Evolutionary conservation across 169 alveolate species (phyloP), one percentile per base, ranked within the genome.

Genomic region (Cyclospora cayetanensis): DNA sequence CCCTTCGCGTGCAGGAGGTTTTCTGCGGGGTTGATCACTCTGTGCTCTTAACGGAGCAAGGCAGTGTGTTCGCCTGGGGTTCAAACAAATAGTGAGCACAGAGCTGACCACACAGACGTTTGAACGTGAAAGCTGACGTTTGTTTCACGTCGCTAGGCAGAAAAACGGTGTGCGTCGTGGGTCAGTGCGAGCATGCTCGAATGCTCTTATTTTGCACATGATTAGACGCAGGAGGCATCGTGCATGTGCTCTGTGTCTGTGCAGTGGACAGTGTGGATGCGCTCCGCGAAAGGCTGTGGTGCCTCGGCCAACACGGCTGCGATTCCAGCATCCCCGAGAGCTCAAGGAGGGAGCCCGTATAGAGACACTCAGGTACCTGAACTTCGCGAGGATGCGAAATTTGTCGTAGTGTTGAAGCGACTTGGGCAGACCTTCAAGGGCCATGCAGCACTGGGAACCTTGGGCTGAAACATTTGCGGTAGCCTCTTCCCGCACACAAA

Each of bases 51-150:
- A 50, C 52, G 29, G 74, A 20, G 1, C 42, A 66, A n/a, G 86
- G 86, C n/a, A 34, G 37, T 27, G 93, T 88, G 37, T 88, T 72
- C 88, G 68, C 93, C 53, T 88, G 93, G 93, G 93, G 93, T 4
- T 66, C 88, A 3, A 87, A 87, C 22, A 22, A 12, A 68, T 34
- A 39, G 92, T 87, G 41, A 60, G 92, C 18, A 11, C 15, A 12
- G 41, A 20, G 35, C 72, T 20, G 29, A 18, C 29, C 29, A n/a
- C 29, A 15, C 34, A 4, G 35, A 20, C 9, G n/a, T n/a, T 31
- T 5, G 11, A 60, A 31, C 9, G 31, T 20, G 25, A 60, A n/a
- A 4, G n/a, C 9, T 20, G 43, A 12, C 42, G n/a, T 65, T 29
- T 9, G 31, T 65, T 2, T 42, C 25, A 27, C 7, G 5, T 29